Evolutionary conservation across 1,139 yeast species (phyloP), one percentile per base, ranked within the genome.

Genomic region (Saccharomyces hybrid): DNA sequence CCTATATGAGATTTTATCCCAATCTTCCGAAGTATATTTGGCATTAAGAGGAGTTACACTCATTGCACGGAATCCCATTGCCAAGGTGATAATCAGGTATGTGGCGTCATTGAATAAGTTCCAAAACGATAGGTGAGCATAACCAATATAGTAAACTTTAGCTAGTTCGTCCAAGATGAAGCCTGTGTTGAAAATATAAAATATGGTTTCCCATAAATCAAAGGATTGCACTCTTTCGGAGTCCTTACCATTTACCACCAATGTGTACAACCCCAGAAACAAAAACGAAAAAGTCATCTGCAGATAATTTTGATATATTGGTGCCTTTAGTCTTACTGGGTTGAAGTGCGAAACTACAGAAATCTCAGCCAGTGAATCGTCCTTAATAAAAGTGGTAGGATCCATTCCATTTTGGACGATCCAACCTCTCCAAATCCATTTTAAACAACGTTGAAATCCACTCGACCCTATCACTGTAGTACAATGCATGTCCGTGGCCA

Each of bases 351-450:
- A 71, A 56, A 73, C 62, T 58, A 87, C 73, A 19, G 78, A 74
- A 4, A 82, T 75, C 28, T 84, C 81, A 1, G 83, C 77, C 19
- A 82, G 80, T 1, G 82, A 83, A 55, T 77, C 78, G 68, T 85
- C 88, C 58, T 84, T 66, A 38, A 82, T 84, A 63, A 86, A 89
- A 21, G 82, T 79, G 38, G 81, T 79, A 8, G 95, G 89, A 65
- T 87, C 88, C 16, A 69, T 70, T n/a, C 82, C 79, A 44, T 86
- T 80, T 70, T 88, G 96, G 49, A 86, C 78, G 58, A 89, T 86
- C 96, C 96, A 88, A 21, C 96, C 96, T 57, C 91, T 75, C 96
- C 96, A 89, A 54, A 89, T 71, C 96, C 96, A 89, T 62, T 84
- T 83, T 65, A 88, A 80, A 73, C 96, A 88, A 56, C 96, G 74